phyloP scores from a whole-genome alignment of 306 rosid genomes.

The Aeschynomene evenia region DNA sequence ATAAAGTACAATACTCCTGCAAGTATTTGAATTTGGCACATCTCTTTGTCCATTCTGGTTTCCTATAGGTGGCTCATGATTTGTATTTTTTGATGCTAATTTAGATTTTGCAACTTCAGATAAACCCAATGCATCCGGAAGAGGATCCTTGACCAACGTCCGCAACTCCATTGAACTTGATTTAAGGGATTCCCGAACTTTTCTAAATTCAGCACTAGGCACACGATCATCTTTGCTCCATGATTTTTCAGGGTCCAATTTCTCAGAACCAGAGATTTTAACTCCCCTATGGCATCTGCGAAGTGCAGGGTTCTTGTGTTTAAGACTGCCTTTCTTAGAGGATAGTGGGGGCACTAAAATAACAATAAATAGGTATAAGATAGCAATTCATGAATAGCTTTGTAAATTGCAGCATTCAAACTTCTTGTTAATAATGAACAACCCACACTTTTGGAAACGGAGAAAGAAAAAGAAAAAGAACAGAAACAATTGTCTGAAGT shows the following conservation, averaged over 20 bases:
- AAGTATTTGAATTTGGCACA: slow-evolving; percentile 33
- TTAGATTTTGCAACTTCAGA: slow-evolving; percentile 49
- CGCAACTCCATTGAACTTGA: slow-evolving; percentile 60
- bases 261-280: slow-evolving; percentile 46
- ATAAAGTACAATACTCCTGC: slow-evolving; percentile 30
- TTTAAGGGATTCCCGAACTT: slow-evolving; percentile 60
- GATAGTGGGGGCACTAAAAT: slow-evolving; percentile 30
- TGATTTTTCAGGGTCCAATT: slow-evolving; percentile 19
- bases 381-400: slow-evolving; percentile 6
- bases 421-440: not conserved
- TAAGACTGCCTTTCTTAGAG: slow-evolving; percentile 24
- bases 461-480: not conserved
- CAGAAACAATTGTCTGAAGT: not conserved
- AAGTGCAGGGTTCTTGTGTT: slow-evolving; percentile 43
- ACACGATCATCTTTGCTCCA: slow-evolving; percentile 20
- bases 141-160: slow-evolving; percentile 70
- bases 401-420: not conserved
- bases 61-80: slow-evolving; percentile 33
- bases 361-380: not conserved
- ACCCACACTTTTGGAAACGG: not conserved
- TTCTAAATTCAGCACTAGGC: slow-evolving; percentile 44
- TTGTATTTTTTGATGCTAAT: slow-evolving; percentile 36
- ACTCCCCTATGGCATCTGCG: slow-evolving; percentile 46
- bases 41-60: slow-evolving; percentile 28
- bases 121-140: slow-evolving; percentile 56